These are phyloP conservation scores for Tranzscheliella williamsii DNA, from an alignment of 1,284 basidiomycete species.

Conservation along the genomic window DNA sequence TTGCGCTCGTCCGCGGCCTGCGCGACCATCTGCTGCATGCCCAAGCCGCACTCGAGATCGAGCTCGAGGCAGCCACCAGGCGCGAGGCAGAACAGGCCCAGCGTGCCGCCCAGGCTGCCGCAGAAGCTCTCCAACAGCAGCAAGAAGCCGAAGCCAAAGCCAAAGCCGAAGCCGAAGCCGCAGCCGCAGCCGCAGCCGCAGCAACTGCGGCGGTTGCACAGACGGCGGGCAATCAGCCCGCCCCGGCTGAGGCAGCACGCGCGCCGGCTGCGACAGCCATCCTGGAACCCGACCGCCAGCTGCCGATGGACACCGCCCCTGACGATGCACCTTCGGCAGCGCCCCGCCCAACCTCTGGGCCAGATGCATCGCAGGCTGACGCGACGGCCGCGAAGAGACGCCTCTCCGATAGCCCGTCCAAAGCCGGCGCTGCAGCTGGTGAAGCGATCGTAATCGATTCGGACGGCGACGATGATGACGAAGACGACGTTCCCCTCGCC, in stretches of 20 bases:
- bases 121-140: slow-evolving; percentile 14
- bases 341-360: no score
- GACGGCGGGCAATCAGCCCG: neutral
- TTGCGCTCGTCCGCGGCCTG: slow-evolving; percentile 25
- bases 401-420: no score
- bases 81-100: slow-evolving; percentile 27
- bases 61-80: slow-evolving; percentile 30
- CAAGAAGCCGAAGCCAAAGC: slow-evolving; percentile 8
- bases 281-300: no score
- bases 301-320: neutral
- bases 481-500: slow-evolving; percentile 39
- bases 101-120: slow-evolving; percentile 18
- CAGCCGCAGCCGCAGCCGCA: neutral
- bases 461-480: slow-evolving; percentile 23
- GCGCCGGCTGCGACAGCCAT: neutral
- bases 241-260: neutral
- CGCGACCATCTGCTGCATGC: slow-evolving; percentile 34
- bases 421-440: neutral
- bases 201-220: neutral
- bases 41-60: slow-evolving; percentile 31
- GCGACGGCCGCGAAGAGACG: neutral
- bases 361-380: no score
- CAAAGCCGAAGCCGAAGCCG: slow-evolving; percentile 7
- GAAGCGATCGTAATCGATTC: slow-evolving; percentile 40
- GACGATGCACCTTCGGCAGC: neutral